Evolutionary conservation across 306 rosid species (phyloP).

Genomic region (Vicia sativa): DNA sequence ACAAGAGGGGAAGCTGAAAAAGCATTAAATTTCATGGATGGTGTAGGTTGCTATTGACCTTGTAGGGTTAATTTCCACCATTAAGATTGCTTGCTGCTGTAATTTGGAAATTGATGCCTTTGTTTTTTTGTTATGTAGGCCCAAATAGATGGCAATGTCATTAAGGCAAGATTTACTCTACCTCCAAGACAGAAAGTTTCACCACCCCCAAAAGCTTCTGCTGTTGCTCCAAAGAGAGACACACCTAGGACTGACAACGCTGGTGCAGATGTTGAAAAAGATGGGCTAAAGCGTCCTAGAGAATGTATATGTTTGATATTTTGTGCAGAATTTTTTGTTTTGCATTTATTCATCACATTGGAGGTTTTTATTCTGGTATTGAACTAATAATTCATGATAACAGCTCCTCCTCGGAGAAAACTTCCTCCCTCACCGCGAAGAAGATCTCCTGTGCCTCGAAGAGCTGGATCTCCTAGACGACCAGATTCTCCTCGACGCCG

Average conservation of each 20-base stretch:
- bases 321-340: constrained; percentile 1
- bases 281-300: constrained; percentile 77
- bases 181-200: constrained; percentile 81
- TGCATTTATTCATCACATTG: neutral
- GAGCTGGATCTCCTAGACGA: constrained; percentile 90
- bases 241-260: constrained; percentile 72
- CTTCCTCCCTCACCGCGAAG: constrained; percentile 79
- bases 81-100: constrained; percentile 22
- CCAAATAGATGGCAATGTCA: constrained; percentile 92
- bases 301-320: constrained; percentile 60
- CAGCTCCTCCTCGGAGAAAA: constrained; percentile 85
- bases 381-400: constrained; percentile 31
- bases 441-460: constrained; percentile 84
- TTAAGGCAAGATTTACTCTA: constrained; percentile 88
- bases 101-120: constrained; percentile 34
- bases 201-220: constrained; percentile 67
- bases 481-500: constrained; percentile 80
- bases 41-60: constrained; percentile 63
- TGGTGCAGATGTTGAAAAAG: constrained; percentile 71
- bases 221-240: constrained; percentile 74
- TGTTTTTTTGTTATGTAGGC: constrained; percentile 62
- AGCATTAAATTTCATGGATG: constrained; percentile 84
- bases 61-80: constrained; percentile 20
- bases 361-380: constrained; percentile 27
- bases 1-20: constrained; percentile 88